Evolutionary conservation across 2,329 filamentous ascomycete species (phyloP).

Genomic region (Cordyceps cateniannulata): DNA sequence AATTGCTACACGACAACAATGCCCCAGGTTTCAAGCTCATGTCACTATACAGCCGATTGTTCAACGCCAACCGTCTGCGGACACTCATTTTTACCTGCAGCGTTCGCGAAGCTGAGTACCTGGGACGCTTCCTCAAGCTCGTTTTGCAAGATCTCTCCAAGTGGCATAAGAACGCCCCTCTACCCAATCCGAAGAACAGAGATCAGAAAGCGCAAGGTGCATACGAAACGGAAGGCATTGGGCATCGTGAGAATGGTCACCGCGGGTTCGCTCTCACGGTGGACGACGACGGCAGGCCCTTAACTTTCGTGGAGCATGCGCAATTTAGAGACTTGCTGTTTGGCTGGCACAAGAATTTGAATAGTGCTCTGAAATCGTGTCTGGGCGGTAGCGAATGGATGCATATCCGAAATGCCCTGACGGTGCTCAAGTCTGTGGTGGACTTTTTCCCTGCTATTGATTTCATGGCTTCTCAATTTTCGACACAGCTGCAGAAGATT

Average conservation of each 20-base stretch:
- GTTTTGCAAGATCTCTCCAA: slow-evolving; percentile 69
- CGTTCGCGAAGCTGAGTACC: slow-evolving; percentile 81
- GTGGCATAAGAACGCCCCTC: slow-evolving; percentile 73
- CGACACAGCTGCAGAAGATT: slow-evolving; percentile 59
- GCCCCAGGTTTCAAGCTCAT: slow-evolving; percentile 83
- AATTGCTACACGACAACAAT: slow-evolving; percentile 77
- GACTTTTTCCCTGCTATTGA: slow-evolving; percentile 84
- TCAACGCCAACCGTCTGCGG: slow-evolving; percentile 74
- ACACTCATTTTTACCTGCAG: slow-evolving; percentile 84
- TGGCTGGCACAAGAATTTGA: slow-evolving; percentile 84
- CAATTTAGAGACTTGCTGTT: slow-evolving; percentile 80
- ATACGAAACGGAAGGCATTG: slow-evolving; percentile 73
- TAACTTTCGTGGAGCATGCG: slow-evolving; percentile 71
- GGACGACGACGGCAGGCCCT: slow-evolving; percentile 59
- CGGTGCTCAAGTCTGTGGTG: slow-evolving; percentile 72
- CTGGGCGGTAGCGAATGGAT: slow-evolving; percentile 85
- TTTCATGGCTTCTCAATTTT: slow-evolving; percentile 70
- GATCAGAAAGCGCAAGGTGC: slow-evolving; percentile 57
- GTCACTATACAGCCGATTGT: slow-evolving; percentile 75
- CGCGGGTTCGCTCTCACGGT: slow-evolving; percentile 74
- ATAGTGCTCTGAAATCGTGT: slow-evolving; percentile 72
- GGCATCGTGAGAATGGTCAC: slow-evolving; percentile 45
- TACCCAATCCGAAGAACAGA: slow-evolving; percentile 37
- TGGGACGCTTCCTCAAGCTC: slow-evolving; percentile 86
- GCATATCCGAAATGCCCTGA: slow-evolving; percentile 95